phyloP scores from a whole-genome alignment of 768 basidiomycete genomes.

The Termitomyces bulborhizus region DNA sequence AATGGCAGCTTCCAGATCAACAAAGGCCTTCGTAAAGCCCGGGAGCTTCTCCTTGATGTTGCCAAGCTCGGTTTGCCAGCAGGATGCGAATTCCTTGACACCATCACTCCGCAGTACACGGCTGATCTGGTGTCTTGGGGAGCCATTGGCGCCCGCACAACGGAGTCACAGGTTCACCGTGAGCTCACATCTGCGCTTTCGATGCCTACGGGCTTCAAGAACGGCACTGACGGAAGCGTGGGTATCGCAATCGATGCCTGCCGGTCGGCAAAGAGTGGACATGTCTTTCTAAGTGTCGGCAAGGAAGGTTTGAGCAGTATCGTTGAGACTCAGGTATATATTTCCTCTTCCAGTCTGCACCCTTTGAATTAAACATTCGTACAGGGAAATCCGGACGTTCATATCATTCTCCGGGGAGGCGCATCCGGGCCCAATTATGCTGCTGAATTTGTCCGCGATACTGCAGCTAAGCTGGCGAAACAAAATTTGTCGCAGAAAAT shows the following conservation, averaged over 20 bases:
- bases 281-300: slow-evolving; percentile 95
- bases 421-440: slow-evolving; percentile 85
- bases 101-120: slow-evolving; percentile 73
- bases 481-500: slow-evolving; percentile 74
- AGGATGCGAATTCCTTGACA: slow-evolving; percentile 92
- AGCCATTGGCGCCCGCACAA: slow-evolving; percentile 91
- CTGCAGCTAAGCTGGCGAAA: slow-evolving; percentile 69
- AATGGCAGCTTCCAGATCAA: slow-evolving; percentile 95
- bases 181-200: slow-evolving; percentile 84
- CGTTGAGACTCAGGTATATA: slow-evolving; percentile 81
- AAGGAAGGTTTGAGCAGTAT: slow-evolving; percentile 95
- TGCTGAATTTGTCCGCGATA: slow-evolving; percentile 72
- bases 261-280: slow-evolving; percentile 82
- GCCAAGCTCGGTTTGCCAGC: slow-evolving; percentile 88
- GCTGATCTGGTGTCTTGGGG: slow-evolving; percentile 91
- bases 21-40: slow-evolving; percentile 86
- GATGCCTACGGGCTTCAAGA: slow-evolving; percentile 98
- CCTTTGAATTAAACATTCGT: neutral
- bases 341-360: slow-evolving; percentile 2
- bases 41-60: slow-evolving; percentile 81
- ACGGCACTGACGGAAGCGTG: slow-evolving; percentile 91
- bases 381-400: slow-evolving; percentile 86
- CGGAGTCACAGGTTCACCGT: slow-evolving; percentile 90
- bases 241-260: slow-evolving; percentile 94
- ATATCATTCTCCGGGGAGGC: slow-evolving; percentile 92